Evolutionary conservation across 371 early-diverging fungal genomes (phyloP).

Genomic region (Conidiobolus incongruus): DNA sequence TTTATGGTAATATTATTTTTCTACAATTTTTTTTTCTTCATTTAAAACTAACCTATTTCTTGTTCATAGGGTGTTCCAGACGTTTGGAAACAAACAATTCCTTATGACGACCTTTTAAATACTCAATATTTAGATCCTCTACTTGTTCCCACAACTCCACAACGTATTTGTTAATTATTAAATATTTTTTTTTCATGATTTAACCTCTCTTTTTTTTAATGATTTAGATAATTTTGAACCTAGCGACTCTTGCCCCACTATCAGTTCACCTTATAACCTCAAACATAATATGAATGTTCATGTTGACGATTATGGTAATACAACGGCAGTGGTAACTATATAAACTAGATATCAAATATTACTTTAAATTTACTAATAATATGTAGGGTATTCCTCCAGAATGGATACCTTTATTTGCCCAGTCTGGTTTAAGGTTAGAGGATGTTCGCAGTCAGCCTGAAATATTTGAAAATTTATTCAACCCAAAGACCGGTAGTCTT

Average conservation of each 20-base stretch:
- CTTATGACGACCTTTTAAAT: constrained; percentile 33
- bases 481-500: too few relatives aligned
- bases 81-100: constrained; percentile 32
- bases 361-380: too few relatives aligned
- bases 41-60: neutral
- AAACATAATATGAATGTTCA: constrained; percentile 35
- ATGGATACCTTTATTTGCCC: constrained; percentile 26
- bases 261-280: constrained; percentile 35
- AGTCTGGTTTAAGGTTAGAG: constrained; percentile 27
- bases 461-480: too few relatives aligned
- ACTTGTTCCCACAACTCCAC: constrained; percentile 22
- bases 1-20: constrained; percentile 19
- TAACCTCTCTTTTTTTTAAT: too few relatives aligned
- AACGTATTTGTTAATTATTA: too few relatives aligned
- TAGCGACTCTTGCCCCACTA: too few relatives aligned
- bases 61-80: constrained; percentile 27
- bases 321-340: too few relatives aligned
- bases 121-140: constrained; percentile 34
- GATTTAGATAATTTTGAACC: too few relatives aligned
- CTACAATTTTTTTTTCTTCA: neutral
- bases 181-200: too few relatives aligned
- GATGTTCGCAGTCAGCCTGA: too few relatives aligned
- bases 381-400: constrained; percentile 28
- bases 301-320: too few relatives aligned
- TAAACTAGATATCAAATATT: too few relatives aligned